Conservation (phyloP, 208 protist species). For the Entamoeba histolytica region DNA sequence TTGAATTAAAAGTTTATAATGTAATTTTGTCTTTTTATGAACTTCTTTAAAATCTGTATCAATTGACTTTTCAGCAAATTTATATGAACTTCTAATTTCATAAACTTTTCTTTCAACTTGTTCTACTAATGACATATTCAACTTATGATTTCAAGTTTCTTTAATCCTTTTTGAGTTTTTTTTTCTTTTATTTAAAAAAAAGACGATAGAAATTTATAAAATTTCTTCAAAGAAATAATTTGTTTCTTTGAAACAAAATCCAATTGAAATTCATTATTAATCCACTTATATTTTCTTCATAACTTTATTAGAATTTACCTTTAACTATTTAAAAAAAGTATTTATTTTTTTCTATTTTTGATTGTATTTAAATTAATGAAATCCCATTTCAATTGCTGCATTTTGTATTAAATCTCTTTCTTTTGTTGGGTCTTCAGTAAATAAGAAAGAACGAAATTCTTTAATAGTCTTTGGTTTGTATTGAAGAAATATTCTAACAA, state of each 20-base stretch:
- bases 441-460: not conserved
- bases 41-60: not conserved
- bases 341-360: too few relatives aligned
- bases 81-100: not conserved
- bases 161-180: too few relatives aligned
- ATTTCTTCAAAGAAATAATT: too few relatives aligned
- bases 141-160: too few relatives aligned
- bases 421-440: not conserved
- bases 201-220: too few relatives aligned
- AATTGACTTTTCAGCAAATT: not conserved
- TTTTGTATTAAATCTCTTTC: not conserved
- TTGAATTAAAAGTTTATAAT: not conserved
- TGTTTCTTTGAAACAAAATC: too few relatives aligned
- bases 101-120: not conserved
- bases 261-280: too few relatives aligned
- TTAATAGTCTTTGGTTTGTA: not conserved
- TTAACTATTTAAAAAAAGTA: too few relatives aligned
- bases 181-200: too few relatives aligned
- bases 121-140: not conserved
- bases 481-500: not conserved
- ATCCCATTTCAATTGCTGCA: not conserved
- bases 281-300: too few relatives aligned
- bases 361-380: too few relatives aligned
- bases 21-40: not conserved
- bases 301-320: too few relatives aligned